Percentiles rank a stretch among this genome's conserved stretches.
Evolutionary conservation across 2,329 filamentous ascomycete species (phyloP).

Genomic region (Aurifilum marmelostoma): DNA sequence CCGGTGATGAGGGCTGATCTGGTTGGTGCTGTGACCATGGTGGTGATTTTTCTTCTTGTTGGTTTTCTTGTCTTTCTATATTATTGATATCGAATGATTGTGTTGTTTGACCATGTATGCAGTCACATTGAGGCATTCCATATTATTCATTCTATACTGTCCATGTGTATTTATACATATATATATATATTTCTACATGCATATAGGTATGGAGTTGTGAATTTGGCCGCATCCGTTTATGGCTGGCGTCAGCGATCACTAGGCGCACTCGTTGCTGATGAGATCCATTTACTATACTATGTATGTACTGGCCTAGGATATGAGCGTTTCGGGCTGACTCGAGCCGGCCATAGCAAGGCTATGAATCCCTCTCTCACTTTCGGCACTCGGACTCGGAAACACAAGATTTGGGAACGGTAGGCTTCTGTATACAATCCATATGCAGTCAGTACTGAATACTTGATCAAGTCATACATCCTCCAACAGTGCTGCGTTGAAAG

Average conservation of each 20-base stretch:
- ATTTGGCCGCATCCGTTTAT: slow-evolving; percentile 1
- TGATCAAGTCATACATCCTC: no score
- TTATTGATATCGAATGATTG: background rate
- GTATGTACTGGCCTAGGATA: background rate
- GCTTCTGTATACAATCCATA: no score
- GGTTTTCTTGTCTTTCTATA: background rate
- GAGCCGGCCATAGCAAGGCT: background rate
- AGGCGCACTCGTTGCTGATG: background rate
- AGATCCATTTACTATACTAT: background rate
- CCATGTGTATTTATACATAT: background rate
- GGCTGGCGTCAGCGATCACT: slow-evolving; percentile 5
- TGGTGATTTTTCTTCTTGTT: background rate
- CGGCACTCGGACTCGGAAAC: background rate
- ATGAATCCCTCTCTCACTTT: background rate
- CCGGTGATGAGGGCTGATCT: slow-evolving; percentile 39
- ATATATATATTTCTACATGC: background rate
- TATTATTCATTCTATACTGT: no score
- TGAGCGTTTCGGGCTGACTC: background rate
- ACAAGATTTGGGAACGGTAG: no score
- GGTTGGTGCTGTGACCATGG: background rate
- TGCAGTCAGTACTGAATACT: no score
- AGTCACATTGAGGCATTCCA: no score
- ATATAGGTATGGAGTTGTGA: background rate
- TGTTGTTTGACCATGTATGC: no score
- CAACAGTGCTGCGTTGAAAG: background rate